phyloP scores from a whole-genome alignment of 495 filamentous ascomycete species.

The Aspergillus campestris region DNA sequence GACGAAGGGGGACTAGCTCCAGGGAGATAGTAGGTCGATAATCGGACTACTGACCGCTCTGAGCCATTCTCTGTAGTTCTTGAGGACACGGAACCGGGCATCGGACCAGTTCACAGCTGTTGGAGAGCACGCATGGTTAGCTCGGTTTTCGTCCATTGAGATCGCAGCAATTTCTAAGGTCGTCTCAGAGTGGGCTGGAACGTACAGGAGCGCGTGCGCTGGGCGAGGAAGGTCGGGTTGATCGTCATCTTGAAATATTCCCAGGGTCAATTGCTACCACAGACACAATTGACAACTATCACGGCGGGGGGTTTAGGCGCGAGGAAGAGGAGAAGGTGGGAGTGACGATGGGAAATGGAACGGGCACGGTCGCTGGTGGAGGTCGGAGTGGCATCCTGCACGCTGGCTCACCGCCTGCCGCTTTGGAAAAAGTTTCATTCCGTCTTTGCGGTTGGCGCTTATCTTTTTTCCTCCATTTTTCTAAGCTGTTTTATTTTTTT shows the following conservation, averaged over 20 bases:
- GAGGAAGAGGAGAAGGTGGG: conserved; percentile 4
- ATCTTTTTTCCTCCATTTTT: conserved; percentile 5
- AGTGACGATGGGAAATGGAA: conserved; percentile 11
- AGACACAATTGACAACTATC: too few species aligned
- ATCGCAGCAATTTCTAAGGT: conserved; percentile 20
- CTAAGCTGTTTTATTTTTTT: conserved; percentile 2
- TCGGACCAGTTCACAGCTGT: conserved; percentile 80
- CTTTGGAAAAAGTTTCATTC: conserved; percentile 36
- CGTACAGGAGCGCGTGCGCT: conserved; percentile 84
- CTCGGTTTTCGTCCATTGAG: conserved; percentile 19
- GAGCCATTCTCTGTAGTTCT: conserved; percentile 88
- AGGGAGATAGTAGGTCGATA: conserved; percentile 60
- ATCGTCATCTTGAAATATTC: conserved; percentile 52
- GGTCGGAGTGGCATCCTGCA: conserved; percentile 18
- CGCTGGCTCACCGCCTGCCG: conserved; percentile 34
- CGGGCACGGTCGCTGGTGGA: conserved; percentile 15
- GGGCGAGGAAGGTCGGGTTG: conserved; percentile 87
- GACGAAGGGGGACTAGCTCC: conserved; percentile 58
- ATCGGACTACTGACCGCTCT: conserved; percentile 62
- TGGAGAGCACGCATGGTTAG: conserved; percentile 15
- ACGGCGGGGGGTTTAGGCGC: too few species aligned
- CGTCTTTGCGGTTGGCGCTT: conserved; percentile 11
- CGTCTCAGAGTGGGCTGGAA: conserved; percentile 12
- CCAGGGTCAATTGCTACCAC: too few species aligned
- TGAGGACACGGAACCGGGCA: conserved; percentile 71